Conservation (phyloP, 768 basidiomycete species). For the Psilocybe cyanescens region DNA sequence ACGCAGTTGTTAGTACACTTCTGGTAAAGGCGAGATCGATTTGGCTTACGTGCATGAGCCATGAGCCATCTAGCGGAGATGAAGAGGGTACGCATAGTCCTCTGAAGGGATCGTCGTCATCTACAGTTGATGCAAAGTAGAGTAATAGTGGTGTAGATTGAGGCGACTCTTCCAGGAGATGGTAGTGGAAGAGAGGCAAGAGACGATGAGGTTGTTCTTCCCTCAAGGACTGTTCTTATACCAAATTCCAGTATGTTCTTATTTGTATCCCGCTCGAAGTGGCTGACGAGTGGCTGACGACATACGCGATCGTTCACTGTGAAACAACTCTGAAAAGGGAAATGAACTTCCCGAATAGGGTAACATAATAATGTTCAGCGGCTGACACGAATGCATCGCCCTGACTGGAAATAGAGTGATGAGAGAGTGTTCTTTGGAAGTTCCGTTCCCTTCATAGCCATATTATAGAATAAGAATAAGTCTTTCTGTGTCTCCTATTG, state of each 20-base stretch:
- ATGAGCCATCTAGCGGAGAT: no score
- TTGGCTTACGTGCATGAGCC: no score
- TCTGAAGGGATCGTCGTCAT: no score
- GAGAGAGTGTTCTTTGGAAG: no score
- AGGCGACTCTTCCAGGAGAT: background rate
- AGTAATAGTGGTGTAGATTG: background rate
- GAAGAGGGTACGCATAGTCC: no score
- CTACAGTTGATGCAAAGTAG: background rate
- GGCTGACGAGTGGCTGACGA: background rate
- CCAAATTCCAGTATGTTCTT: background rate
- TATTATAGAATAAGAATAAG: no score
- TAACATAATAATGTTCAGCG: background rate
- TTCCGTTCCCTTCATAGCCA: no score
- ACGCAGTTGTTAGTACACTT: no score
- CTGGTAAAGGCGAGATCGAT: no score
- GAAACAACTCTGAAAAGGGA: background rate
- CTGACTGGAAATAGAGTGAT: no score
- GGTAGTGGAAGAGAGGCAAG: background rate
- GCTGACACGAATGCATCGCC: no score
- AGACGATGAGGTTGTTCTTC: background rate
- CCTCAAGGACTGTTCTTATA: background rate
- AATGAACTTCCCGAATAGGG: background rate
- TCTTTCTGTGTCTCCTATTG: no score
- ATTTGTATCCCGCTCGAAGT: background rate
- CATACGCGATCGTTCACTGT: background rate